These are phyloP conservation scores for Thalia dealbata DNA, from an alignment of 176 grass and related monocot species.

Conservation along the genomic window DNA sequence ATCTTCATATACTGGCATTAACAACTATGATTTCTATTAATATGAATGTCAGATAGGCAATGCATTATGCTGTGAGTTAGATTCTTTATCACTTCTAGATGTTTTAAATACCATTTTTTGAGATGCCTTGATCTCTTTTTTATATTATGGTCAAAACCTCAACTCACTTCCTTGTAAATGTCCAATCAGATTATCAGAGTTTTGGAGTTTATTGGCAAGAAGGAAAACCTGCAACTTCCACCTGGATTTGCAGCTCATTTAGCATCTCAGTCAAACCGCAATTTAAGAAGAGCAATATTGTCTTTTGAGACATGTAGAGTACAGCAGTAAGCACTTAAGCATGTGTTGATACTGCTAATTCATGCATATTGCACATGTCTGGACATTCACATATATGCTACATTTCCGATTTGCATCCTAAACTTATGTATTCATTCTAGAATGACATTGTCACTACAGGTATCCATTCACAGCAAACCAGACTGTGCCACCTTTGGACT, in stretches of 20 bases:
- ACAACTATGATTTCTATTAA: background rate
- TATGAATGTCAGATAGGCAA: background rate
- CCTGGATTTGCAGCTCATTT: constrained; percentile 64
- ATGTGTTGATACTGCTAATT: background rate
- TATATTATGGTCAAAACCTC: background rate
- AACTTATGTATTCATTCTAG: background rate
- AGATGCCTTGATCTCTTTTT: background rate
- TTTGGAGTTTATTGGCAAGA: constrained; percentile 90
- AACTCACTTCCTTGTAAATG: background rate
- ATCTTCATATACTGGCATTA: background rate
- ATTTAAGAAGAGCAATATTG: constrained; percentile 86
- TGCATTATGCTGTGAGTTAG: background rate
- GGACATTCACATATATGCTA: background rate
- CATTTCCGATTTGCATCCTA: background rate
- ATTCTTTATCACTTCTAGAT: background rate
- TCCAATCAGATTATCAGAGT: constrained; percentile 59
- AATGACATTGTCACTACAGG: constrained; percentile 31
- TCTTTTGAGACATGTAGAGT: constrained; percentile 96
- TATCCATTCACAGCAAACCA: constrained; percentile 84
- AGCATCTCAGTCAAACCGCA: constrained; percentile 71
- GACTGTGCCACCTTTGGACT: constrained; percentile 71
- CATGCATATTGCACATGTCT: background rate
- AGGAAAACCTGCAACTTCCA: constrained; percentile 82
- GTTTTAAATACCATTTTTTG: background rate
- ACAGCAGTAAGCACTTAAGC: constrained; percentile 54